Evolutionary conservation across 2,329 filamentous ascomycete species (phyloP), one percentile per base, ranked within the genome.

Genomic region (Magnaporthales sp.): DNA sequence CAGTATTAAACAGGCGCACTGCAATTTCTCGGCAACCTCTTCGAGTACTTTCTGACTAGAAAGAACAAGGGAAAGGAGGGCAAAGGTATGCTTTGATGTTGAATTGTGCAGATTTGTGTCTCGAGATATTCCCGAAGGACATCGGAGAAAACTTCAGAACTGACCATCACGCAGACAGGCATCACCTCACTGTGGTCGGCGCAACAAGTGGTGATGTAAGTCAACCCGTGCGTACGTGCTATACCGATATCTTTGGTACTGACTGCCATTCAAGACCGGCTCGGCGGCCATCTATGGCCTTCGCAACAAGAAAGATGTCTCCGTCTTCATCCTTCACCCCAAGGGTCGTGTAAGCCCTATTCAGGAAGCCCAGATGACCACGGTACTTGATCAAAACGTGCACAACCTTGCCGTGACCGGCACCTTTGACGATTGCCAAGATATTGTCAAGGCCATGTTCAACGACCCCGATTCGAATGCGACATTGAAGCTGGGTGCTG

Each of bases 311-410:
- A 93, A 96, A 80, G 95, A 99, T 83, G 91, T 97, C 19, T 96
- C 92, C 0, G 91, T 98, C 66, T 95, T 96, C 80, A 98, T 99
- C 75, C 85, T 98, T 73, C 90, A 94, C 77, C 95, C 95, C 29
- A 91, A 95, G 77, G 94, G 93, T 69, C 91, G 92, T 71, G 90
- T 98, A 69, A 93, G 90, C 75, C 91, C 93, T 15, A 91, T 98
- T 67, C 95, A 98, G 78, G 92, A 98, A 78, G 91, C 91, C 4
- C 95, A 98, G 80, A 98, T 98, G 95, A 97, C 93, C 0, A 97
- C 94, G 0, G 91, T 95, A 30, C 81, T 92, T 56, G 95, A 98
- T 76, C 80, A 85, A 68, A 98, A 98, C 75, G 93, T 98, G 38
- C 92, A 97, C 83, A 97, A 96, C 78, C 81, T 98, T 62, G 88